A percentile compares a stretch with the other conserved stretches of the same genome.
These are phyloP conservation scores for Immersiella caudata DNA, from an alignment of 495 filamentous ascomycete species.

Conservation along the genomic window DNA sequence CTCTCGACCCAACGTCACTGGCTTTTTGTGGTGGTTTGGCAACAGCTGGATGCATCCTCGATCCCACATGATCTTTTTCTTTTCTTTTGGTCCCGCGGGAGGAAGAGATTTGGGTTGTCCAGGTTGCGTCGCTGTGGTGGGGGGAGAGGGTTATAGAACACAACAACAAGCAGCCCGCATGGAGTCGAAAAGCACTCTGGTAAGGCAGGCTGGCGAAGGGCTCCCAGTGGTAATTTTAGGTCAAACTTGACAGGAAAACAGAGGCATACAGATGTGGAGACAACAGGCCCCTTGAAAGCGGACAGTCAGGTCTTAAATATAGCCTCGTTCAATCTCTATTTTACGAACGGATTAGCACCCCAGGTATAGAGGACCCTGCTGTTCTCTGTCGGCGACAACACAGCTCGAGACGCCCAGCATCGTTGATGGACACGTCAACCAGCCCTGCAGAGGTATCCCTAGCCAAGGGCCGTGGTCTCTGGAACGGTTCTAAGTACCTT, in stretches of 20 bases:
- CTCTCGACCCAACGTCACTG: conserved; percentile 24
- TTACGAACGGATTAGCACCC: conserved; percentile 7
- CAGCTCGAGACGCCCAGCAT: conserved; percentile 4
- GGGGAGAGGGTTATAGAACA: conserved; percentile 4
- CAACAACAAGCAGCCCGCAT: conserved; percentile 19
- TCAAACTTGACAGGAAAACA: conserved; percentile 5
- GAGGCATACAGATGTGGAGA: conserved; percentile 19
- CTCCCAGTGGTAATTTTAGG: not conserved
- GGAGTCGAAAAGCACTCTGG: conserved; percentile 3
- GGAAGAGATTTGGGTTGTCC: conserved; percentile 1
- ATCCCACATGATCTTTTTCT: conserved; percentile 26
- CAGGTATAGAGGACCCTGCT: conserved; percentile 18
- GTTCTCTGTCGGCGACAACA: conserved; percentile 26
- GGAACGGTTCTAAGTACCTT: conserved; percentile 24
- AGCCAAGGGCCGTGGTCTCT: conserved; percentile 15
- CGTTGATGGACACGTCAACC: conserved; percentile 33
- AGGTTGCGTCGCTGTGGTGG: conserved; percentile 4
- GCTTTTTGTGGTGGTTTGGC: conserved; percentile 18
- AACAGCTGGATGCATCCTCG: conserved; percentile 22
- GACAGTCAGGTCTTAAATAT: conserved; percentile 28
- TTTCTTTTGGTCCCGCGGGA: conserved; percentile 15
- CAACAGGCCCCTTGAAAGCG: conserved; percentile 15
- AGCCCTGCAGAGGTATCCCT: conserved; percentile 23
- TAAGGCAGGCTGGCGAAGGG: conserved; percentile 5
- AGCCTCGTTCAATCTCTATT: not conserved